phyloP scores from a whole-genome alignment of 352 stramenopile genomes.

The Phytophthora tubulina region DNA sequence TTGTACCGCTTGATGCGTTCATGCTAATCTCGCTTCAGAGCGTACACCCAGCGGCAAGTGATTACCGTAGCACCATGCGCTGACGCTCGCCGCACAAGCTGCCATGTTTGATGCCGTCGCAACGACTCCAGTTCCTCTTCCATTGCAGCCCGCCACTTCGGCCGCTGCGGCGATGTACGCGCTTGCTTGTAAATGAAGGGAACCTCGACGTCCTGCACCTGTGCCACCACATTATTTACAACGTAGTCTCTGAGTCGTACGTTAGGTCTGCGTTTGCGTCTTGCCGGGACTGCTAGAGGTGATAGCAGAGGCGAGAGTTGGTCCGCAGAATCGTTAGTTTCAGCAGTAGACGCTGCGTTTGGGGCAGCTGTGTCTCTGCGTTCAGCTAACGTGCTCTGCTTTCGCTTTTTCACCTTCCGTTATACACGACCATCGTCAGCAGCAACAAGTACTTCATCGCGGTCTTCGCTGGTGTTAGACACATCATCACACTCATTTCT shows the following conservation, averaged over 20 bases:
- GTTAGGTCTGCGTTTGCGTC: neutral
- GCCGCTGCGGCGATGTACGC: neutral
- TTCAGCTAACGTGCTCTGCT: neutral
- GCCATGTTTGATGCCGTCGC: neutral
- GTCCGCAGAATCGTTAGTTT: neutral
- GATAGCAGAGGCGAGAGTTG: too few relatives aligned
- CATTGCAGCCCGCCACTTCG: neutral
- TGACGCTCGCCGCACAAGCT: neutral
- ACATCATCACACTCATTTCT: constrained; percentile 1
- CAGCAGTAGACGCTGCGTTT: neutral
- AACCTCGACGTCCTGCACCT: neutral
- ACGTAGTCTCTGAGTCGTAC: neutral
- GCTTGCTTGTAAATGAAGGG: neutral
- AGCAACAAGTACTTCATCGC: neutral
- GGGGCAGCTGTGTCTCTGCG: too few relatives aligned
- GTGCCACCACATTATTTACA: neutral
- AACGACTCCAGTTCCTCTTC: neutral
- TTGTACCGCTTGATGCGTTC: neutral
- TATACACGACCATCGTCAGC: neutral
- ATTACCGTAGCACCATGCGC: neutral
- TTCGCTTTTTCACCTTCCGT: neutral
- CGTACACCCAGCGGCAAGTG: neutral
- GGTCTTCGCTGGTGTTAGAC: neutral
- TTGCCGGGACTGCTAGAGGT: neutral
- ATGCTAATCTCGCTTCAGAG: neutral